phyloP scores from a whole-genome alignment of 2,329 filamentous ascomycete genomes.

The Cladosporium halotolerans region DNA sequence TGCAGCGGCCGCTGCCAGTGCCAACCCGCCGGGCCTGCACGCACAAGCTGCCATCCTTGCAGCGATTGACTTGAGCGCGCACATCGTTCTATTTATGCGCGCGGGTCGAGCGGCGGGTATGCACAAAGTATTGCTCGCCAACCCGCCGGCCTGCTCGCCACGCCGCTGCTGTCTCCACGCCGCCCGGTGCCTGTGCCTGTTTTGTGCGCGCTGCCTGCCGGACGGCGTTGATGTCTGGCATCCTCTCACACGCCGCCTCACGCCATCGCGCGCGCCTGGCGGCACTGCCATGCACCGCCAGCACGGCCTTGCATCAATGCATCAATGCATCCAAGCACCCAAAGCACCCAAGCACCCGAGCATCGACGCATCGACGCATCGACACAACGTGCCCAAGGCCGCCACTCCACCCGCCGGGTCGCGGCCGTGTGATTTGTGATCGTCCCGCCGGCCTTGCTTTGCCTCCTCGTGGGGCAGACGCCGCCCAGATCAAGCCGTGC shows the following conservation, averaged over 20 bases:
- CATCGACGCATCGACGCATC: no score
- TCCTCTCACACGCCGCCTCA: neutral
- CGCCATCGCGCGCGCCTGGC: neutral
- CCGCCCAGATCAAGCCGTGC: neutral
- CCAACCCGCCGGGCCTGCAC: neutral
- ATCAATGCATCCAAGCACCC: no score
- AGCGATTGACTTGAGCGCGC: neutral
- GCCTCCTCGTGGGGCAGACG: neutral
- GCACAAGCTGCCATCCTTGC: neutral
- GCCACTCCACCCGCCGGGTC: no score
- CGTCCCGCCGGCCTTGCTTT: neutral
- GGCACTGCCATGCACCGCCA: no score
- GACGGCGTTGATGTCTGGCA: no score
- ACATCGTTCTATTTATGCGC: constrained; percentile 3
- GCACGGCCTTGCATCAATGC: no score
- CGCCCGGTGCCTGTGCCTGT: neutral
- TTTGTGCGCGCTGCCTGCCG: neutral
- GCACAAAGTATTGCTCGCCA: neutral
- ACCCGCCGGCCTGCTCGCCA: neutral
- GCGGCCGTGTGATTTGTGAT: neutral
- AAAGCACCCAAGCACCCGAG: no score
- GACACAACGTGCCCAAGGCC: no score
- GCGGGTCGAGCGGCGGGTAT: neutral
- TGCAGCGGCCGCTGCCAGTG: neutral
- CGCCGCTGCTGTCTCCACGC: neutral